Conservation (phyloP, 139 green algal genomes). For the Micromonas commoda region DNA sequence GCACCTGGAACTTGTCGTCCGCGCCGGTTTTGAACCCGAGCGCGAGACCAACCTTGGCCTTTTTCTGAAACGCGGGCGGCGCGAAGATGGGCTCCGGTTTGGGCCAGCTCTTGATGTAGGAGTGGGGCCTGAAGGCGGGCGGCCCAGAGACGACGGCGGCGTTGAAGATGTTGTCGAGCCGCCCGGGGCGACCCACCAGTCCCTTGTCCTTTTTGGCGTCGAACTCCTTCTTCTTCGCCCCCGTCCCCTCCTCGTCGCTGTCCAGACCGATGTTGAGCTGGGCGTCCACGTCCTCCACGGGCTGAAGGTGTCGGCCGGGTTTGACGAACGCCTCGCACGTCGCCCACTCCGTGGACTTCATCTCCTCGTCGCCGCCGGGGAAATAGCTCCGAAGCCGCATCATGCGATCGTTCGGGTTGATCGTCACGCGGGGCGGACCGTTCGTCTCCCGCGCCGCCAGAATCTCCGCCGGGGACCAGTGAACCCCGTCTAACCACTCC, state of each 20-base stretch:
- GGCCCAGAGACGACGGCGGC: background rate
- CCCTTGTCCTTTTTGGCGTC: background rate
- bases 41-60: background rate
- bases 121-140: background rate
- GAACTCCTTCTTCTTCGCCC: too few species aligned
- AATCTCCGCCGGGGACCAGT: background rate
- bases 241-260: background rate
- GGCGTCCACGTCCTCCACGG: conserved; percentile 1
- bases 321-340: background rate
- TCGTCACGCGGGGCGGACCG: background rate
- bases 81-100: background rate
- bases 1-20: conserved; percentile 5
- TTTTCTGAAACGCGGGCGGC: background rate
- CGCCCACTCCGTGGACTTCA: background rate
- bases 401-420: conserved; percentile 8
- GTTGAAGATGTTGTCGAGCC: conserved; percentile 5
- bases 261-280: conserved; percentile 7
- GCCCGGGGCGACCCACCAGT: background rate
- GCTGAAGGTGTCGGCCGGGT: background rate
- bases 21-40: background rate
- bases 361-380: background rate
- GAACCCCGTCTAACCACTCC: conserved; percentile 2
- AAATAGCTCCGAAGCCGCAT: background rate
- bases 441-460: background rate
- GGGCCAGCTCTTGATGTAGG: conserved; percentile 4